Percentiles rank a stretch among this genome's conserved stretches.
These are phyloP conservation scores for Pelargonium myrrhifolium DNA, from an alignment of 441 rosid genomes.

Conservation along the genomic window DNA sequence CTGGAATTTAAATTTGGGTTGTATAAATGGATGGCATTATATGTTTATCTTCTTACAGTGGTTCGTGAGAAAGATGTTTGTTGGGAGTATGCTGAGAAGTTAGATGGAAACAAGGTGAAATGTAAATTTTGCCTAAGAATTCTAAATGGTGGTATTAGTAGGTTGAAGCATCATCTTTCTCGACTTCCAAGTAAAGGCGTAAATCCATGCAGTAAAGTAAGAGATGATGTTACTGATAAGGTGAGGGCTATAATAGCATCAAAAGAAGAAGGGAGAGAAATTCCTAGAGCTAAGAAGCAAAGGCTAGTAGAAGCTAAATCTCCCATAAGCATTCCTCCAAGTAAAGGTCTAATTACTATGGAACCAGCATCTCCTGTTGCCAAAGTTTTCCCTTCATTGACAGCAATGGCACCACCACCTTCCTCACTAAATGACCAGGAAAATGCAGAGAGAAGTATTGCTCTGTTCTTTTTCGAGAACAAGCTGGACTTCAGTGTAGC, in stretches of 20 bases:
- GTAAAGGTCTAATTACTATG: slow-evolving; percentile 26
- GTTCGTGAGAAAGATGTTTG: slow-evolving; percentile 84
- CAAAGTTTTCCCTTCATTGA: slow-evolving; percentile 37
- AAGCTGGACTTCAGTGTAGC: slow-evolving; percentile 58
- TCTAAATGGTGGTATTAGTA: slow-evolving; percentile 78
- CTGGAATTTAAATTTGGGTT: no score
- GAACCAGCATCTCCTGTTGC: slow-evolving; percentile 32
- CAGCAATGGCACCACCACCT: slow-evolving; percentile 19
- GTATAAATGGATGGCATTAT: slow-evolving; percentile 4
- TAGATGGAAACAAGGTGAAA: slow-evolving; percentile 77
- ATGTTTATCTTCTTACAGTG: slow-evolving; percentile 39
- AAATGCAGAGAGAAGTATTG: slow-evolving; percentile 62
- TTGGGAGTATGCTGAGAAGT: slow-evolving; percentile 88
- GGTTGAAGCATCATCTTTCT: slow-evolving; percentile 82
- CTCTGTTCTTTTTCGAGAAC: slow-evolving; percentile 75
- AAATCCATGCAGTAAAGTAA: slow-evolving; percentile 74
- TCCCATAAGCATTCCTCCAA: slow-evolving; percentile 25
- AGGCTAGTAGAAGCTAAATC: slow-evolving; percentile 48
- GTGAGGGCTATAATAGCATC: slow-evolving; percentile 56
- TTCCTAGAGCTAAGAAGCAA: slow-evolving; percentile 35
- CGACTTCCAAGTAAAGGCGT: slow-evolving; percentile 87
- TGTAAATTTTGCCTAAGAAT: slow-evolving; percentile 69
- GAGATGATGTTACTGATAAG: slow-evolving; percentile 69
- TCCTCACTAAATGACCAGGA: slow-evolving; percentile 41
- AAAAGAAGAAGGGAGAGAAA: slow-evolving; percentile 56